Evolutionary conservation across 768 basidiomycete species (phyloP).

Genomic region (Lactarius pseudohatsudake): DNA sequence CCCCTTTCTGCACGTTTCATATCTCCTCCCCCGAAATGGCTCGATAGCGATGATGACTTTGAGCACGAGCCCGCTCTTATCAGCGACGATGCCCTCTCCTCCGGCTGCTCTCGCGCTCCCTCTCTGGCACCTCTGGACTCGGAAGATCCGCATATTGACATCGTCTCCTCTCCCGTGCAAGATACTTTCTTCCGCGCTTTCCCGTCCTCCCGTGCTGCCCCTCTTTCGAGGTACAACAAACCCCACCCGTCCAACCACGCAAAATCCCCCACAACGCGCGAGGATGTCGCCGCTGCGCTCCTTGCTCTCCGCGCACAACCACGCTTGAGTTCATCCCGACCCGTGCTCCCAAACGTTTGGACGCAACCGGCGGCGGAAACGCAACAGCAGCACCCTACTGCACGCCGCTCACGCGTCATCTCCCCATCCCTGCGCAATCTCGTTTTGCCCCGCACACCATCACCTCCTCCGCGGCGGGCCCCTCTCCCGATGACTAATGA

Average conservation of each 20-base stretch:
- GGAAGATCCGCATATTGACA: constrained; percentile 27
- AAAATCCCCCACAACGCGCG: constrained; percentile 16
- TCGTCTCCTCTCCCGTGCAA: constrained; percentile 25
- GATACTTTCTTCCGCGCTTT: constrained; percentile 21
- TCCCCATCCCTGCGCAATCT: constrained; percentile 22
- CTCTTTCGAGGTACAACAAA: constrained; percentile 10
- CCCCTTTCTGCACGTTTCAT: constrained; percentile 5
- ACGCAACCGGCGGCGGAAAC: neutral
- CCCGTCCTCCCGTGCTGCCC: constrained; percentile 2
- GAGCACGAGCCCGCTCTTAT: constrained; percentile 28
- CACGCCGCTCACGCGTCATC: constrained; percentile 16
- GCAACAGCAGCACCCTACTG: neutral
- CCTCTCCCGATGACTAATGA: neutral
- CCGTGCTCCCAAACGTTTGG: neutral
- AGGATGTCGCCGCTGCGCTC: constrained; percentile 27
- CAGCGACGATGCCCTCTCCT: constrained; percentile 28
- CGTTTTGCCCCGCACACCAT: constrained; percentile 16
- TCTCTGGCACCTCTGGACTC: constrained; percentile 22
- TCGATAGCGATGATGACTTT: constrained; percentile 27
- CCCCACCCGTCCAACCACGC: neutral
- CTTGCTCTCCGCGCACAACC: constrained; percentile 26
- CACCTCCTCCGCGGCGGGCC: constrained; percentile 18
- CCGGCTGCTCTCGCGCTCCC: constrained; percentile 23
- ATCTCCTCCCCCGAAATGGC: constrained; percentile 21
- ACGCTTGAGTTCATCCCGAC: constrained; percentile 18